These are phyloP conservation scores for Fraxinus anomala DNA, from an alignment of 257 asterid genomes.

Conservation along the genomic window DNA sequence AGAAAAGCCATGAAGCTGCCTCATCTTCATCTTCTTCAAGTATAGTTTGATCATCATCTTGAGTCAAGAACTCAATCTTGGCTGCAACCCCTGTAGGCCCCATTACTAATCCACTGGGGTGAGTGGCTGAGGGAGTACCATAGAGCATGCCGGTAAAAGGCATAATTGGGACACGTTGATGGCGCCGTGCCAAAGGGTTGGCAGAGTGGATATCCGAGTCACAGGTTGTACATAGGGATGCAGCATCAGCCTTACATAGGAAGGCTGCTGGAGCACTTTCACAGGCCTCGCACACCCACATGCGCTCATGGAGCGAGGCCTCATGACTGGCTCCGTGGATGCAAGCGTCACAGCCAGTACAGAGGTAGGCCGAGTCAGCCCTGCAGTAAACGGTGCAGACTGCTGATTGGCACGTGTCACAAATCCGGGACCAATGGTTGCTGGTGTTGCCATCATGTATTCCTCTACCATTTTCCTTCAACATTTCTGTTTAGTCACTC, in stretches of 20 bases:
- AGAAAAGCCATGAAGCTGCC: constrained; percentile 71
- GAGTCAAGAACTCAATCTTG: constrained; percentile 37
- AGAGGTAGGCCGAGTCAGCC: constrained; percentile 45
- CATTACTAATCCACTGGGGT: constrained; percentile 20
- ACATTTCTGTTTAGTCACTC: background rate
- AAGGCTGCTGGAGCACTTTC: constrained; percentile 69
- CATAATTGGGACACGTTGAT: constrained; percentile 70
- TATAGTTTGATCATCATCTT: constrained; percentile 30
- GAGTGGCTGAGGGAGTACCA: constrained; percentile 27
- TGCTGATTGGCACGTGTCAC: constrained; percentile 45
- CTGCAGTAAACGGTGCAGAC: constrained; percentile 45
- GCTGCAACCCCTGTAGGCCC: constrained; percentile 22
- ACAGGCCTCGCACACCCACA: constrained; percentile 60
- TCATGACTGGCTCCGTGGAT: constrained; percentile 39
- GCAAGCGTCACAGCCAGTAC: constrained; percentile 44
- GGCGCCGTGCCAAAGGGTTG: constrained; percentile 83
- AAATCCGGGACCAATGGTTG: constrained; percentile 40
- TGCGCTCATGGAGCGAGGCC: constrained; percentile 53
- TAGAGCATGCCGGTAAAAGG: constrained; percentile 39
- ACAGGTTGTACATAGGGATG: constrained; percentile 73
- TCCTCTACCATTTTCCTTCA: background rate
- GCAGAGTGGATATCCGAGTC: constrained; percentile 81
- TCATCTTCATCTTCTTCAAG: constrained; percentile 58
- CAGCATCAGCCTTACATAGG: constrained; percentile 78
- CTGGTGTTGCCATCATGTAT: constrained; percentile 2